These are phyloP conservation scores for Phaeosphaeriaceae sp. DNA, from an alignment of 2,329 filamentous ascomycete species.

Conservation along the genomic window DNA sequence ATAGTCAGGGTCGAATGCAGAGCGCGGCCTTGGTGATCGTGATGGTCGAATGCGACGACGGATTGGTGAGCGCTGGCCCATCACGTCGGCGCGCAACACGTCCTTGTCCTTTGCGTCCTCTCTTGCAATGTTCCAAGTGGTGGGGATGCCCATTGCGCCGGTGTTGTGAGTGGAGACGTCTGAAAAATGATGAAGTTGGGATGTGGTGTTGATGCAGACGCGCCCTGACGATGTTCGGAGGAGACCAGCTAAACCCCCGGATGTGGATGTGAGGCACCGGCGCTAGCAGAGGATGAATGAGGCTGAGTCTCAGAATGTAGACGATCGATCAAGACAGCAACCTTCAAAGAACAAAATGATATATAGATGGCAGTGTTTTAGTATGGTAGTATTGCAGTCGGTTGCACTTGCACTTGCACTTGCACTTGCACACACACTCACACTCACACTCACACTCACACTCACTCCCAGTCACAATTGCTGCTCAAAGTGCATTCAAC, in stretches of 20 bases:
- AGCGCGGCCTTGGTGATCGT: conserved; percentile 28
- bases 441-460: neutral
- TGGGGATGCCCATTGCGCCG: conserved; percentile 57
- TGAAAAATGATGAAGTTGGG: conserved; percentile 18
- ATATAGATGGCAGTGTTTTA: neutral
- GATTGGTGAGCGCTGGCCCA: conserved; percentile 63
- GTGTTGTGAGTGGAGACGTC: conserved; percentile 20
- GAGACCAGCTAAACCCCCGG: conserved; percentile 19
- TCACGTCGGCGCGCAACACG: conserved; percentile 58
- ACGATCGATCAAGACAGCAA: neutral
- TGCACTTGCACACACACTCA: too few relatives aligned
- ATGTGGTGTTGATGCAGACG: conserved; percentile 32
- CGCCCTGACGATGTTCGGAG: conserved; percentile 27
- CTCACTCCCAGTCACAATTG: neutral
- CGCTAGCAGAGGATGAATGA: conserved; percentile 18
- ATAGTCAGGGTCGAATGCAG: conserved; percentile 25
- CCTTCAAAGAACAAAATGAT: neutral
- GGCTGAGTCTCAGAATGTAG: conserved; percentile 19
- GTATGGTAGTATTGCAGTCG: too few relatives aligned
- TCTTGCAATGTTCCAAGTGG: conserved; percentile 58
- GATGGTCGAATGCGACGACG: conserved; percentile 54
- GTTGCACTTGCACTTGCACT: too few relatives aligned
- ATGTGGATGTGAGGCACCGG: conserved; percentile 14
- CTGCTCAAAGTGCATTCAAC: neutral
- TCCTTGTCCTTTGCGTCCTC: conserved; percentile 52